Evolutionary conservation across 148 eudicot species (phyloP).

Genomic region (Rhododendron henanense): DNA sequence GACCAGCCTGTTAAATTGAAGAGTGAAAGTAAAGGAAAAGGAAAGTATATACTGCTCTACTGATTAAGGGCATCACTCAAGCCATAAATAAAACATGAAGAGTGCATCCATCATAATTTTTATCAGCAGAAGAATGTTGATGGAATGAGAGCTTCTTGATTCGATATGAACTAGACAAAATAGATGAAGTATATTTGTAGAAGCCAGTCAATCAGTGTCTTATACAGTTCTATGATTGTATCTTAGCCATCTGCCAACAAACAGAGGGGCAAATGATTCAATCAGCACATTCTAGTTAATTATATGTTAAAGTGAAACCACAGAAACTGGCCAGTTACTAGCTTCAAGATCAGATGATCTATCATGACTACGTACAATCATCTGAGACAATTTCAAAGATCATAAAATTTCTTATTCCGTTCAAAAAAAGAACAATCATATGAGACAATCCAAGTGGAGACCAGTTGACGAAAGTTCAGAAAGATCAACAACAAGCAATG

Average conservation of each 20-base stretch:
- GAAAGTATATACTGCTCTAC: neutral
- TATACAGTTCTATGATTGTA: neutral
- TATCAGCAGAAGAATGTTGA: neutral
- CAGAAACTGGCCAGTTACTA: neutral
- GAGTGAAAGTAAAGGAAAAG: neutral
- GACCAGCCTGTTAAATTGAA: constrained; percentile 65
- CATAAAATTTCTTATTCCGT: too few relatives aligned
- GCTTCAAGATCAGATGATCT: neutral
- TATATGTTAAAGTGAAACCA: neutral
- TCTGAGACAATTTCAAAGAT: neutral
- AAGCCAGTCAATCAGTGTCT: neutral
- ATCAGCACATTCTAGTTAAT: neutral
- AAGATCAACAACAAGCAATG: neutral
- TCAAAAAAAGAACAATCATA: neutral
- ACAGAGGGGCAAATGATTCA: neutral
- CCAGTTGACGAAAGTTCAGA: neutral
- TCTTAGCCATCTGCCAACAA: neutral
- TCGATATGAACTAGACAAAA: neutral
- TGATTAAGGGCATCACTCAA: neutral
- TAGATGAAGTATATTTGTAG: neutral
- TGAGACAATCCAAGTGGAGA: neutral
- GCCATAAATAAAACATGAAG: neutral
- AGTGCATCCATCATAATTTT: neutral
- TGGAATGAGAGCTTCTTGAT: neutral
- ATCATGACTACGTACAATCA: neutral